These are phyloP conservation scores for Aureobasidium sp. DNA, from an alignment of 2,329 filamentous ascomycete genomes.

Conservation along the genomic window DNA sequence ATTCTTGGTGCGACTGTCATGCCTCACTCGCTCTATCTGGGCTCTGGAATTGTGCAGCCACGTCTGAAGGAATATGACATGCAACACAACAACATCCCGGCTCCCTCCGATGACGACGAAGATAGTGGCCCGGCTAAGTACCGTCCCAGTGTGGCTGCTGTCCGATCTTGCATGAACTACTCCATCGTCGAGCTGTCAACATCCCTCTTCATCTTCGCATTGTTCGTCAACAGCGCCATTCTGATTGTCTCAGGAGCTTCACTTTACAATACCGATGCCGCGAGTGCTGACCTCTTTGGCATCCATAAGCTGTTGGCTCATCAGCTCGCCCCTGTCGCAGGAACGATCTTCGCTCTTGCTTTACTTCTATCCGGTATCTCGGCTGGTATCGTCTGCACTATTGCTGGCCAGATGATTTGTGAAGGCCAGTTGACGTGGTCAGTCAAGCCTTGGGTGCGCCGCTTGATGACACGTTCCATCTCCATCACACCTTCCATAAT, in stretches of 20 bases:
- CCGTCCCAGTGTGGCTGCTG: conserved; percentile 33
- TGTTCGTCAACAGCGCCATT: conserved; percentile 38
- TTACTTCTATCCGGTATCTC: conserved; percentile 72
- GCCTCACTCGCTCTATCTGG: conserved; percentile 62
- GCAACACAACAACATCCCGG: conserved; percentile 29
- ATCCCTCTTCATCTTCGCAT: conserved; percentile 36
- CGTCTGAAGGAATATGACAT: conserved; percentile 58
- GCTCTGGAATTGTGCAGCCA: conserved; percentile 61
- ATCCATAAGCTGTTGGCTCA: conserved; percentile 67
- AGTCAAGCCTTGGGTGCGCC: conserved; percentile 68
- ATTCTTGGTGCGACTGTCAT: conserved; percentile 72
- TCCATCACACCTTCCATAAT: conserved; percentile 77
- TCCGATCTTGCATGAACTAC: conserved; percentile 34
- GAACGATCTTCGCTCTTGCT: conserved; percentile 76
- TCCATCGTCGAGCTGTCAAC: conserved; percentile 34
- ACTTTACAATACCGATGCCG: conserved; percentile 54
- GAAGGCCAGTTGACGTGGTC: conserved; percentile 75
- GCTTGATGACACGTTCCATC: conserved; percentile 69
- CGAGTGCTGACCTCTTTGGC: conserved; percentile 70
- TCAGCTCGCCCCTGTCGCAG: conserved; percentile 66
- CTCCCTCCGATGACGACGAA: conserved; percentile 25
- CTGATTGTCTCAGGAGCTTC: conserved; percentile 59
- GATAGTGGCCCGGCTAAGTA: conserved; percentile 26
- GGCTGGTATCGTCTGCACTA: conserved; percentile 82
- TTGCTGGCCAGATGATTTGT: conserved; percentile 81